Evolutionary conservation across 495 filamentous ascomycete genomes (phyloP).

Genomic region (Hypoxylon perforatum): DNA sequence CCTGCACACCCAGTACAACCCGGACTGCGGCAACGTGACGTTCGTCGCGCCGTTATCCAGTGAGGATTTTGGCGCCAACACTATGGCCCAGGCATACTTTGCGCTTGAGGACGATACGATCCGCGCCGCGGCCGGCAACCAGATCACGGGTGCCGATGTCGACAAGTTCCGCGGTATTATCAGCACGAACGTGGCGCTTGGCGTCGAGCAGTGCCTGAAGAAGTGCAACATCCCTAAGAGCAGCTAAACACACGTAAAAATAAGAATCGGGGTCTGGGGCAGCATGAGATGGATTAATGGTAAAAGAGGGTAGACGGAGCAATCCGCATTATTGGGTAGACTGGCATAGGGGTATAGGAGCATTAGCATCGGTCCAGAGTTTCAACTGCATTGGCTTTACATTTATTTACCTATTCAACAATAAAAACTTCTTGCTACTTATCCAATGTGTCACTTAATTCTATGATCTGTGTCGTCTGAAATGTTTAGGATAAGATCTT

Average conservation of each 20-base stretch:
- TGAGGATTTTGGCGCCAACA: constrained; percentile 62
- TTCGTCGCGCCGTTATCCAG: constrained; percentile 61
- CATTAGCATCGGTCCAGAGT: constrained; percentile 22
- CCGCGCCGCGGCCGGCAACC: constrained; percentile 53
- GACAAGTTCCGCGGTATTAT: constrained; percentile 56
- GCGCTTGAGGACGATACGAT: constrained; percentile 56
- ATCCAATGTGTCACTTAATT: no score
- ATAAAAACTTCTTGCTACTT: no score
- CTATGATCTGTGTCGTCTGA: no score
- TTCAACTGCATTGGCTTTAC: constrained; percentile 11
- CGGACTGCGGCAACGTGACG: constrained; percentile 57
- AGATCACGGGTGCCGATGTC: constrained; percentile 57
- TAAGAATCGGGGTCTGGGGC: not conserved
- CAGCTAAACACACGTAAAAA: not conserved
- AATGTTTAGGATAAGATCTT: no score
- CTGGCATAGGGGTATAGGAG: constrained; percentile 1
- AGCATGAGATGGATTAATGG: not conserved
- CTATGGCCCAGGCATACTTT: constrained; percentile 63
- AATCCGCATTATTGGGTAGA: constrained; percentile 3
- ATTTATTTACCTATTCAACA: not conserved
- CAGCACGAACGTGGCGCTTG: constrained; percentile 57
- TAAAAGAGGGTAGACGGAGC: not conserved
- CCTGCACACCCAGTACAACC: constrained; percentile 67
- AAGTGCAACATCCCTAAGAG: constrained; percentile 49
- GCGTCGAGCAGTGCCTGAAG: constrained; percentile 59